phyloP scores from a whole-genome alignment of 148 eudicot species.

The Vaccinium macrocarpon region DNA sequence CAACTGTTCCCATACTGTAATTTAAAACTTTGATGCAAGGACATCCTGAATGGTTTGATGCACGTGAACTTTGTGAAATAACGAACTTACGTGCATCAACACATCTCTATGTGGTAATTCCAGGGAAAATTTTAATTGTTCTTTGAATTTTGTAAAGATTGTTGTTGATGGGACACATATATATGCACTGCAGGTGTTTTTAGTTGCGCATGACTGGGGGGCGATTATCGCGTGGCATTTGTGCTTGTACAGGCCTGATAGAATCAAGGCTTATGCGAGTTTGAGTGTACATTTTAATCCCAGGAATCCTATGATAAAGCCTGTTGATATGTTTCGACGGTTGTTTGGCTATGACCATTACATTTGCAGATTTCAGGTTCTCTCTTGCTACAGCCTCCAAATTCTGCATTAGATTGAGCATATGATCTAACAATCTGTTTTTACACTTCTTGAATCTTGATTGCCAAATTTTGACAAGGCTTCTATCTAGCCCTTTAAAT shows the following conservation, averaged over 20 bases:
- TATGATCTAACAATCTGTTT: no score
- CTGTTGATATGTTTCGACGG: neutral
- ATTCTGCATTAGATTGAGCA: neutral
- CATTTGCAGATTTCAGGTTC: slow-evolving; percentile 19
- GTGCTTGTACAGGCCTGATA: slow-evolving; percentile 21
- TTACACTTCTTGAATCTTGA: no score
- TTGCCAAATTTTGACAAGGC: no score
- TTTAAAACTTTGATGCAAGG: no score
- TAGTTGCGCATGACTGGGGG: slow-evolving; percentile 18
- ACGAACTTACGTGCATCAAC: neutral
- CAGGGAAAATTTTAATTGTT: neutral
- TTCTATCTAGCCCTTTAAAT: no score
- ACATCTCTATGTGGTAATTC: no score
- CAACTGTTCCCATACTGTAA: no score
- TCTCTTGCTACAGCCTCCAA: neutral
- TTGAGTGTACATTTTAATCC: slow-evolving; percentile 16
- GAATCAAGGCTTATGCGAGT: slow-evolving; percentile 17
- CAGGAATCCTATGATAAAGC: neutral
- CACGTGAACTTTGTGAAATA: neutral
- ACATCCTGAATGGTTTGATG: neutral
- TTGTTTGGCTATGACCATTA: slow-evolving; percentile 20
- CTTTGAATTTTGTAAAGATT: neutral
- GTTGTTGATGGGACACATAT: neutral
- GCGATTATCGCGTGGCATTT: slow-evolving; percentile 14
- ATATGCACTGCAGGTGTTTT: neutral